A percentile compares a stretch with the other conserved stretches of the same genome.
Conservation (phyloP, 495 filamentous ascomycete genomes). For the Articulospora tetracladia region DNA sequence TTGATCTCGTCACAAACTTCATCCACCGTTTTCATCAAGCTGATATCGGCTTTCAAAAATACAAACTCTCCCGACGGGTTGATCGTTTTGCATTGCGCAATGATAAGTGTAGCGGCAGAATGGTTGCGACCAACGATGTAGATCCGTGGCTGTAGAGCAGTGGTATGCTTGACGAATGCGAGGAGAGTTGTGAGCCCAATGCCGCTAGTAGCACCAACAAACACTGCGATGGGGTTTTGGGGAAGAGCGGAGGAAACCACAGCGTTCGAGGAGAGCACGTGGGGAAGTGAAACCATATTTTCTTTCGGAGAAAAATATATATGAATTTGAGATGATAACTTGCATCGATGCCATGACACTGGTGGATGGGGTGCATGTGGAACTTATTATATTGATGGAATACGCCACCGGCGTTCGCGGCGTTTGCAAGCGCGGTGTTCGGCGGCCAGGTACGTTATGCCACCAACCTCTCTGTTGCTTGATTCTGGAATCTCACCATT, state of each 20-base stretch:
- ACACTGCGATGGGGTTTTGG: conserved; percentile 10
- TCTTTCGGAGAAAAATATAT: neutral
- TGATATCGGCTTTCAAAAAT: conserved; percentile 21
- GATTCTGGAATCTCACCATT: too few relatives aligned
- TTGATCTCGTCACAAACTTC: conserved; percentile 23
- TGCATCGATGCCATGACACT: too few relatives aligned
- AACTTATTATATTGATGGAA: neutral
- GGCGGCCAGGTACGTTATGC: too few relatives aligned
- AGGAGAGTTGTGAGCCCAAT: conserved; percentile 35
- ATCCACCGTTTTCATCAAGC: conserved; percentile 21
- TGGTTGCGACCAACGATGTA: conserved; percentile 42
- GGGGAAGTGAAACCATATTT: conserved; percentile 9
- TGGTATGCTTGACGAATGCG: conserved; percentile 25
- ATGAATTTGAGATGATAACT: too few relatives aligned
- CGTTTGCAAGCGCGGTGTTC: neutral
- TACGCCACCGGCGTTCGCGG: neutral
- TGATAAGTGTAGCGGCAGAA: conserved; percentile 18
- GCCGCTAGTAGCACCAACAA: conserved; percentile 41
- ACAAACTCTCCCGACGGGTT: conserved; percentile 16
- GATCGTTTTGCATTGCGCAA: conserved; percentile 22
- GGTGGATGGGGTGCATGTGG: neutral
- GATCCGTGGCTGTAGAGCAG: conserved; percentile 8
- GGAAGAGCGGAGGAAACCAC: conserved; percentile 7
- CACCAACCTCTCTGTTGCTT: too few relatives aligned
- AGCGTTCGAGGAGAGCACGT: conserved; percentile 2